Conservation (phyloP, 108 stramenopile genomes). For the Skeletonema marinoi region DNA sequence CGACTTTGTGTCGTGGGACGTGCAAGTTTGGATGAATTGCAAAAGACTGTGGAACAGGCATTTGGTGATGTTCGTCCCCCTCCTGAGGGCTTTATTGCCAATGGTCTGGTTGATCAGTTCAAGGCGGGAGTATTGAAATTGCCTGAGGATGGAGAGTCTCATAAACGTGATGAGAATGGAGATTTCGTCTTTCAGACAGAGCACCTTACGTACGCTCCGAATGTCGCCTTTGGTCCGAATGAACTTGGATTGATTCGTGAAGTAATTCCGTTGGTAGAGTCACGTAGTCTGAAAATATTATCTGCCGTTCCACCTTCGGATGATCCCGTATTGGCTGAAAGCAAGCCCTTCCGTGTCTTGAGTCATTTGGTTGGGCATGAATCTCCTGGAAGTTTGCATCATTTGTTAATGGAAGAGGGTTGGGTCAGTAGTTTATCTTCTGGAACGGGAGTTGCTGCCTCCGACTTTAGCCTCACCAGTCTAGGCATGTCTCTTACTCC, state of each 20-base stretch:
- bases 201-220: constrained; percentile 63
- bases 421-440: constrained; percentile 78
- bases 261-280: constrained; percentile 88
- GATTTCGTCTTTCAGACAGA: constrained; percentile 67
- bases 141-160: constrained; percentile 13
- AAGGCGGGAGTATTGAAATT: constrained; percentile 40
- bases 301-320: constrained; percentile 88
- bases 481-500: constrained; percentile 80
- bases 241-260: constrained; percentile 74
- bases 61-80: constrained; percentile 71
- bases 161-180: constrained; percentile 26
- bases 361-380: constrained; percentile 97
- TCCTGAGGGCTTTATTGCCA: constrained; percentile 41
- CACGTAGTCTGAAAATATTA: constrained; percentile 81
- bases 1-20: constrained; percentile 87
- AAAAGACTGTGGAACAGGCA: constrained; percentile 69
- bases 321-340: constrained; percentile 66
- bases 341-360: constrained; percentile 82
- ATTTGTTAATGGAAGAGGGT: constrained; percentile 74
- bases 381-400: constrained; percentile 89
- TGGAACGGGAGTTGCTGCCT: constrained; percentile 68
- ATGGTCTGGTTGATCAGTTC: constrained; percentile 52
- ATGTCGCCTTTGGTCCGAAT: constrained; percentile 71
- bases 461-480: constrained; percentile 76
- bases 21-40: constrained; percentile 82